phyloP scores from a whole-genome alignment of 805 yeast species.

The Naumovozyma baii region DNA sequence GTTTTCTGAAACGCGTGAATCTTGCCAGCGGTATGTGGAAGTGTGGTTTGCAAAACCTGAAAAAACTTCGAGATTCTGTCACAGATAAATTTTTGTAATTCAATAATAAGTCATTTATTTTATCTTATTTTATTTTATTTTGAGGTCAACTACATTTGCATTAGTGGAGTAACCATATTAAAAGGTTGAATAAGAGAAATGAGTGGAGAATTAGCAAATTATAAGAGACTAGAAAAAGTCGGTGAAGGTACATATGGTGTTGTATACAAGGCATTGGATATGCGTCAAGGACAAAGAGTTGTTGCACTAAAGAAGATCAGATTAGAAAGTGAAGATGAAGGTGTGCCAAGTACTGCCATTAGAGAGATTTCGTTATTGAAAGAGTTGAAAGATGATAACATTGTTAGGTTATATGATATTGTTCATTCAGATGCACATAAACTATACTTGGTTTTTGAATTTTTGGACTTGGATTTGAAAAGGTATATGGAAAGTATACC shows the following conservation, averaged over 20 bases:
- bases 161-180: not conserved
- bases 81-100: too few relatives aligned
- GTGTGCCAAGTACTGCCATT: slow-evolving; percentile 97
- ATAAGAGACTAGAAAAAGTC: slow-evolving; percentile 87
- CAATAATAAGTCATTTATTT: too few relatives aligned
- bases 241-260: slow-evolving; percentile 98
- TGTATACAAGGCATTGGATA: slow-evolving; percentile 88
- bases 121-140: too few relatives aligned
- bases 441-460: slow-evolving; percentile 86
- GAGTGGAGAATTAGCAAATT: slow-evolving; percentile 86
- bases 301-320: slow-evolving; percentile 94
- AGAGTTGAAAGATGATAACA: slow-evolving; percentile 86
- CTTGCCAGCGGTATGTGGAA: too few relatives aligned
- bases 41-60: too few relatives aligned
- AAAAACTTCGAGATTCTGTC: too few relatives aligned
- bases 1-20: too few relatives aligned
- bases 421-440: slow-evolving; percentile 90
- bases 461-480: slow-evolving; percentile 86
- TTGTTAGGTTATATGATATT: slow-evolving; percentile 86
- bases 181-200: slow-evolving; percentile 2
- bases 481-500: slow-evolving; percentile 86
- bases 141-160: too few relatives aligned
- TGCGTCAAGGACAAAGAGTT: slow-evolving; percentile 69
- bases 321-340: slow-evolving; percentile 86
- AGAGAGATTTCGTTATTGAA: slow-evolving; percentile 93